These are phyloP conservation scores for Limonium bicolor DNA, from an alignment of 148 eudicot species.

Conservation along the genomic window DNA sequence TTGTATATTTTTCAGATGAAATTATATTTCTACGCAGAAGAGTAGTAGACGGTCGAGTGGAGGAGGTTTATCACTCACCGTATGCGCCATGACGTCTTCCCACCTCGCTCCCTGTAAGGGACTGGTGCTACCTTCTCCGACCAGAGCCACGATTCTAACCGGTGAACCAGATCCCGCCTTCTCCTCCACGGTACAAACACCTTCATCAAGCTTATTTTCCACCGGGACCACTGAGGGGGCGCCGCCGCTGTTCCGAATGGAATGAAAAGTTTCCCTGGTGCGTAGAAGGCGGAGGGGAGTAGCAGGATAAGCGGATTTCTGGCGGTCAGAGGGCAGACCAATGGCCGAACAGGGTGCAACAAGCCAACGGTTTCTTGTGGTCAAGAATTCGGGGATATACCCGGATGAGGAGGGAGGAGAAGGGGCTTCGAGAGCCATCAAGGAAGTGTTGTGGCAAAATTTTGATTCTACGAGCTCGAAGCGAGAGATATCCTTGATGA, in stretches of 20 bases:
- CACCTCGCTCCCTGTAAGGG: constrained; percentile 68
- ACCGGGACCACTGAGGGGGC: neutral
- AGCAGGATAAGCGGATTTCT: neutral
- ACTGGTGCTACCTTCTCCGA: constrained; percentile 53
- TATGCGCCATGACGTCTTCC: constrained; percentile 68
- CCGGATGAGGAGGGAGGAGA: neutral
- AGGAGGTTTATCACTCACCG: constrained; percentile 26
- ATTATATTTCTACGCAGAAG: neutral
- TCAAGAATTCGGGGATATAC: neutral
- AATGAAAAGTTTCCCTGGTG: neutral
- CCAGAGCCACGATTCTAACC: constrained; percentile 57
- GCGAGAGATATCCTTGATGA: too few relatives aligned
- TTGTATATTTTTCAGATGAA: neutral
- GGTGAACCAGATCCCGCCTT: constrained; percentile 2
- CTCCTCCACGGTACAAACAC: neutral
- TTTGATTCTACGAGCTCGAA: too few relatives aligned
- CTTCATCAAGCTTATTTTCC: neutral
- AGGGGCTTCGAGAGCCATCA: constrained; percentile 3
- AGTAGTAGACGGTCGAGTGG: neutral
- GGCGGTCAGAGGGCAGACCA: neutral
- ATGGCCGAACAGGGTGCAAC: neutral
- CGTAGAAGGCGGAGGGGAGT: neutral
- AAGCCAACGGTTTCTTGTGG: neutral
- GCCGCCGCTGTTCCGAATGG: neutral
- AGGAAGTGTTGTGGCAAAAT: too few relatives aligned